Evolutionary conservation across 768 basidiomycete species (phyloP).

Genomic region (Mycena pura): DNA sequence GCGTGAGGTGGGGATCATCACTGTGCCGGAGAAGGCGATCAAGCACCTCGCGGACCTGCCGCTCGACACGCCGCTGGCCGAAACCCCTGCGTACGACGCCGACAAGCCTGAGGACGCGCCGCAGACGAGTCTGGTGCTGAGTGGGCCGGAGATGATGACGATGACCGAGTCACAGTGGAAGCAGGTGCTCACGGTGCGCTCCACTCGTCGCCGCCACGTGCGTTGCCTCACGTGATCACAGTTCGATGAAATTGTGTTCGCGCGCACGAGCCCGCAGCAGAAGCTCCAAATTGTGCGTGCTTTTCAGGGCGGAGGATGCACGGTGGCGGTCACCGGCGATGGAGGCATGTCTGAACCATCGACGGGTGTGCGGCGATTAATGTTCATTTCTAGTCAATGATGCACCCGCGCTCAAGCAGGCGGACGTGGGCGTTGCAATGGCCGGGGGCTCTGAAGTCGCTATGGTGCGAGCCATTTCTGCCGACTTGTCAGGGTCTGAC

Average conservation of each 20-base stretch:
- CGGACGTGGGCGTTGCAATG: slow-evolving; percentile 64
- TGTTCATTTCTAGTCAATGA: too few species aligned
- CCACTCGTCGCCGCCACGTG: too few species aligned
- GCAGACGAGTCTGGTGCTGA: slow-evolving; percentile 48
- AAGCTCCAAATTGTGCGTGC: slow-evolving; percentile 62
- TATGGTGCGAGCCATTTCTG: slow-evolving; percentile 43
- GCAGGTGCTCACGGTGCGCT: slow-evolving; percentile 30
- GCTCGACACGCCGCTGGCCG: slow-evolving; percentile 28
- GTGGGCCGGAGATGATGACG: slow-evolving; percentile 46
- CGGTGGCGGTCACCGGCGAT: slow-evolving; percentile 63
- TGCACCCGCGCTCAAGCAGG: slow-evolving; percentile 55
- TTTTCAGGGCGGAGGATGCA: slow-evolving; percentile 52
- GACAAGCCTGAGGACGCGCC: slow-evolving; percentile 31
- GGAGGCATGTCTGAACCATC: too few species aligned
- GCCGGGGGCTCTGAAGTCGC: slow-evolving; percentile 57
- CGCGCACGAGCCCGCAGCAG: slow-evolving; percentile 62
- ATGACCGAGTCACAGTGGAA: slow-evolving; percentile 42
- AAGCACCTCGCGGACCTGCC: slow-evolving; percentile 47
- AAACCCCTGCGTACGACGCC: slow-evolving; percentile 37
- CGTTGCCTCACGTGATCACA: too few species aligned
- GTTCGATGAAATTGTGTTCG: slow-evolving; percentile 59
- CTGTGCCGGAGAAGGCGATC: slow-evolving; percentile 36
- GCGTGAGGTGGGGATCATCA: slow-evolving; percentile 43
- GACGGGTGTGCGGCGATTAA: too few species aligned
- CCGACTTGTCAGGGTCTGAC: slow-evolving; percentile 28